Percentiles rank a stretch among this genome's conserved stretches.
phyloP scores from a whole-genome alignment of 257 asterid species.

The Mentha longifolia region DNA sequence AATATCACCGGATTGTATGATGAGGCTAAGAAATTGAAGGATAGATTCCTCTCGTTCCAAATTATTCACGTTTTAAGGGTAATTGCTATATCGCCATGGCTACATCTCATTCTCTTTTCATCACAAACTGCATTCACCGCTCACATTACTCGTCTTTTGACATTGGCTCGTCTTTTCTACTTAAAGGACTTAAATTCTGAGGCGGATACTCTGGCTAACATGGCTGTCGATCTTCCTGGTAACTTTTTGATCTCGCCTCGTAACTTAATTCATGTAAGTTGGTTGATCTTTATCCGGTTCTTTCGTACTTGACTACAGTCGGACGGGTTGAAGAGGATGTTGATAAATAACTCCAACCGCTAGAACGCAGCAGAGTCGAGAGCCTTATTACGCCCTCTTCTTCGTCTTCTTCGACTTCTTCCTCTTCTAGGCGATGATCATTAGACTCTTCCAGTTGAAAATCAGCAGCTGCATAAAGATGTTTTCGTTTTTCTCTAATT shows the following conservation, averaged over 20 bases:
- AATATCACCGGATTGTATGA: conserved; percentile 65
- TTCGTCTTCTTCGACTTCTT: background rate
- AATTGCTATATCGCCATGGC: conserved; percentile 26
- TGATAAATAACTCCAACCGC: conserved; percentile 48
- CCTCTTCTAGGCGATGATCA: conserved; percentile 15
- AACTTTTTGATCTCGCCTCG: conserved; percentile 24
- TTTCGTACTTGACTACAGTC: conserved; percentile 44
- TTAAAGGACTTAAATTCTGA: conserved; percentile 84
- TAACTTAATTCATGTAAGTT: background rate
- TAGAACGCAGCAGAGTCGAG: background rate
- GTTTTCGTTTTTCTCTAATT: background rate
- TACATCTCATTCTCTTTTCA: background rate
- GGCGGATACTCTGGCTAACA: conserved; percentile 93
- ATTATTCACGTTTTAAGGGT: conserved; percentile 80
- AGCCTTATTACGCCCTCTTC: background rate
- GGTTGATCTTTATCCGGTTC: conserved; percentile 15
- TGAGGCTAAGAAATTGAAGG: conserved; percentile 81
- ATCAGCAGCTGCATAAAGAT: conserved; percentile 20
- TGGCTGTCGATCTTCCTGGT: conserved; percentile 91
- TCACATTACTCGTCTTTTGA: background rate
- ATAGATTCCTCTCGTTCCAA: conserved; percentile 68
- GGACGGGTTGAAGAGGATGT: conserved; percentile 76
- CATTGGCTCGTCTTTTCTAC: conserved; percentile 29
- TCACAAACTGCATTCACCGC: background rate
- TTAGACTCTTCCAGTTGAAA: conserved; percentile 17